phyloP scores from a whole-genome alignment of 1,139 yeast genomes.

The Ogataea hybrid region DNA sequence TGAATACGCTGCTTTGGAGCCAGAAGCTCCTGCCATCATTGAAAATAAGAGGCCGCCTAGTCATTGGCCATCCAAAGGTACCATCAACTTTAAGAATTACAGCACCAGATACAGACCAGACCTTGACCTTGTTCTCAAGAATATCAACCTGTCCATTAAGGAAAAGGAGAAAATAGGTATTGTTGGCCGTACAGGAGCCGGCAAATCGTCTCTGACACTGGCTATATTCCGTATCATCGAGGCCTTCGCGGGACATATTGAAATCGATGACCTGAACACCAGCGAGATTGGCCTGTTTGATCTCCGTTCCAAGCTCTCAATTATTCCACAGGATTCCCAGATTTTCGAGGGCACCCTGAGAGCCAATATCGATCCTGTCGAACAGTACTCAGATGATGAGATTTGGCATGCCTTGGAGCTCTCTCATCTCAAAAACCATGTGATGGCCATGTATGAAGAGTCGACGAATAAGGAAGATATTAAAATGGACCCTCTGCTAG shows the following conservation, averaged over 20 bases:
- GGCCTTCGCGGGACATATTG: slow-evolving; percentile 67
- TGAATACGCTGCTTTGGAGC: slow-evolving; percentile 71
- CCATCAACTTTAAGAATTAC: slow-evolving; percentile 67
- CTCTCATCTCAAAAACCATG: slow-evolving; percentile 79
- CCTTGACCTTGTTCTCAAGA: slow-evolving; percentile 74
- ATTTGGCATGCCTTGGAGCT: slow-evolving; percentile 85
- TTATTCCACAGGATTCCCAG: slow-evolving; percentile 97
- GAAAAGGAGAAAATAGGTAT: slow-evolving; percentile 89
- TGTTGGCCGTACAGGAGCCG: slow-evolving; percentile 97
- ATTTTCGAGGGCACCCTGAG: slow-evolving; percentile 91
- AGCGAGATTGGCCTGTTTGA: slow-evolving; percentile 75
- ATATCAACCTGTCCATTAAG: slow-evolving; percentile 63
- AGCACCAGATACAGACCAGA: slow-evolving; percentile 86
- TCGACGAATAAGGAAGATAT: slow-evolving; percentile 26
- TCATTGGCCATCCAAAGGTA: slow-evolving; percentile 80
- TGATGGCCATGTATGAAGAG: slow-evolving; percentile 51
- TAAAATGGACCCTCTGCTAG: slow-evolving; percentile 44
- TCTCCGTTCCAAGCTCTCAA: slow-evolving; percentile 79
- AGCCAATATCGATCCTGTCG: slow-evolving; percentile 85
- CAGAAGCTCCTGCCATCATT: slow-evolving; percentile 82
- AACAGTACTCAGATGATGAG: slow-evolving; percentile 64
- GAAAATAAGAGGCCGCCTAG: slow-evolving; percentile 66
- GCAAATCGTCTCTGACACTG: slow-evolving; percentile 86
- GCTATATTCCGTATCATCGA: slow-evolving; percentile 91
- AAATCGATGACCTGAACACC: slow-evolving; percentile 71